Evolutionary conservation across 331 rosid species (phyloP).

Genomic region (Malus hybrid): DNA sequence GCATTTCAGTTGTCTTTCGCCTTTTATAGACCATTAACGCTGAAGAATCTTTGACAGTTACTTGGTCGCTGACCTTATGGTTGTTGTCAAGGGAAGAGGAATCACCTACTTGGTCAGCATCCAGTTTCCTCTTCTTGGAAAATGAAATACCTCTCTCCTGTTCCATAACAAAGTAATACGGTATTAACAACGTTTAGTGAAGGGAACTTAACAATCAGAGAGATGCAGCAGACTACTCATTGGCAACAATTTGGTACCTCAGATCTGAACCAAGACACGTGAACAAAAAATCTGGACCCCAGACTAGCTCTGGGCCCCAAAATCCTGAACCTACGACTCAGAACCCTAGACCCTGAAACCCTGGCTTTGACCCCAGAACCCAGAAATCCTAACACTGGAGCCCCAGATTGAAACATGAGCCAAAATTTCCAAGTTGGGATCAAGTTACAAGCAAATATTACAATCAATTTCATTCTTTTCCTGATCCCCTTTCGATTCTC

Average conservation of each 20-base stretch:
- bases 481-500: background rate
- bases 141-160: slow-evolving; percentile 64
- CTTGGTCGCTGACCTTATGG: background rate
- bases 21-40: slow-evolving; percentile 17
- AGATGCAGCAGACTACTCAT: background rate
- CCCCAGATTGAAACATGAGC: background rate
- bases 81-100: slow-evolving; percentile 16
- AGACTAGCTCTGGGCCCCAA: background rate
- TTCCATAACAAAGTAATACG: slow-evolving; percentile 5
- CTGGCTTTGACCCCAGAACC: background rate
- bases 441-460: background rate
- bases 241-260: background rate
- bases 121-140: slow-evolving; percentile 58
- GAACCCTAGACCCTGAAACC: background rate
- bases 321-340: background rate
- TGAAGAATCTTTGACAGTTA: slow-evolving; percentile 12
- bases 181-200: background rate
- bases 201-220: background rate
- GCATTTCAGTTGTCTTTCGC: slow-evolving; percentile 21
- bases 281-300: background rate
- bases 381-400: background rate
- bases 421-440: background rate
- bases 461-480: background rate
- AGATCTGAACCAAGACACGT: background rate
- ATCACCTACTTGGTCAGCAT: slow-evolving; percentile 12